A percentile compares a stretch with the other conserved stretches of the same genome.
phyloP scores from a whole-genome alignment of 1,139 yeast genomes.

The Arxiozyma slooffiae region DNA sequence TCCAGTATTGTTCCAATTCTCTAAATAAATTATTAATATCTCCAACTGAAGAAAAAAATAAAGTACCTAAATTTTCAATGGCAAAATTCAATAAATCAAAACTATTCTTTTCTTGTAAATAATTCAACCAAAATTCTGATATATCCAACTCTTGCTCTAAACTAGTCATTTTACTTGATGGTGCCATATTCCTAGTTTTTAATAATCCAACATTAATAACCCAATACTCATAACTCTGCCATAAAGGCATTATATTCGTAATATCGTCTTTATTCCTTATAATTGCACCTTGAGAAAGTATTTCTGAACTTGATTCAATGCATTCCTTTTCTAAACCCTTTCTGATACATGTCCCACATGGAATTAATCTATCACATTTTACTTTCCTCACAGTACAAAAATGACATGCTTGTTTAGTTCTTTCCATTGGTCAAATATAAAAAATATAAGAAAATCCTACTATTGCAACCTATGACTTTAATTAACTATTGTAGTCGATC shows the following conservation, averaged over 20 bases:
- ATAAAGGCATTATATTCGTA: slow-evolving; percentile 15
- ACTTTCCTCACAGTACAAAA: slow-evolving; percentile 25
- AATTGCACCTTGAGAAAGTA: slow-evolving; percentile 1
- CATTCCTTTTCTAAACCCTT: slow-evolving; percentile 25
- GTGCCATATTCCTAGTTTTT: slow-evolving; percentile 10
- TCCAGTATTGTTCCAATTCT: slow-evolving; percentile 22
- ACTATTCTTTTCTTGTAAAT: slow-evolving; percentile 14
- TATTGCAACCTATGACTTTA: neutral
- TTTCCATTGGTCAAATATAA: slow-evolving; percentile 1
- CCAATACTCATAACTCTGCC: slow-evolving; percentile 28
- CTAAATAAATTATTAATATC: slow-evolving; percentile 26
- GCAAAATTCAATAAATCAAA: slow-evolving; percentile 25
- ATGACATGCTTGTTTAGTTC: slow-evolving; percentile 13
- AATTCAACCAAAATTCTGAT: slow-evolving; percentile 11
- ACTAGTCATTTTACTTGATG: slow-evolving; percentile 3
- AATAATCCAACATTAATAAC: slow-evolving; percentile 21
- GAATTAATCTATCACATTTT: slow-evolving; percentile 29
- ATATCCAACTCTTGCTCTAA: slow-evolving; percentile 8
- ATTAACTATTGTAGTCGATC: neutral
- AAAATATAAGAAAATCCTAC: too few relatives aligned
- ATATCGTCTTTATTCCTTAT: slow-evolving; percentile 5
- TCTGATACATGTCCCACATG: slow-evolving; percentile 27
- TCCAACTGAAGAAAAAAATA: slow-evolving; percentile 26
- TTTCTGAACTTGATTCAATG: slow-evolving; percentile 4
- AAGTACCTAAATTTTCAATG: slow-evolving; percentile 25